Conservation (phyloP, 176 grass and related monocot genomes). For the Melocanna baccifera region DNA sequence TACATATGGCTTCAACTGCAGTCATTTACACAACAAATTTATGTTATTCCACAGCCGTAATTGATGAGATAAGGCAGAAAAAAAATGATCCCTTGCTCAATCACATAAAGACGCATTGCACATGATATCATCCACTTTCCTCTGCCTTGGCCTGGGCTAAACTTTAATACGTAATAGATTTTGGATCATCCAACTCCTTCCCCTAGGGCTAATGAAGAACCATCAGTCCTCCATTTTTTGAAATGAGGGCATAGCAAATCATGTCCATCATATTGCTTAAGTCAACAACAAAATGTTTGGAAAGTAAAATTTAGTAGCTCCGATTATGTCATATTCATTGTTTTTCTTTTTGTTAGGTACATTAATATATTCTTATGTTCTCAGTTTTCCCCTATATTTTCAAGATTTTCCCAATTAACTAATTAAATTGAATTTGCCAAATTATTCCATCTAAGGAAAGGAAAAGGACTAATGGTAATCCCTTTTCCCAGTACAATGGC, state of each 20-base stretch:
- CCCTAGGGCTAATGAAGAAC: background rate
- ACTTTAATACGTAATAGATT: constrained; percentile 7
- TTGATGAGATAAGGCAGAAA: background rate
- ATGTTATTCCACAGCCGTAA: background rate
- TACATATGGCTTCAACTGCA: constrained; percentile 86
- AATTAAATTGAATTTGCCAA: too few species aligned
- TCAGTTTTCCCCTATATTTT: too few species aligned
- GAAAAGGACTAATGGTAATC: background rate
- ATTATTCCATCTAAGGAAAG: too few species aligned
- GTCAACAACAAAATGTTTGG: background rate
- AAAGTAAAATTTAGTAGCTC: background rate
- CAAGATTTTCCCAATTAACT: too few species aligned
- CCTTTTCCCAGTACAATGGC: background rate
- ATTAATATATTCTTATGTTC: background rate
- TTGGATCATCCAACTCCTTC: background rate
- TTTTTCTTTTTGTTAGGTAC: background rate
- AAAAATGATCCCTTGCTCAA: background rate
- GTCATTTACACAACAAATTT: constrained; percentile 14
- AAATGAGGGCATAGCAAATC: background rate
- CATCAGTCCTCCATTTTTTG: background rate
- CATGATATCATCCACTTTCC: background rate
- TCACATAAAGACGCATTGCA: background rate
- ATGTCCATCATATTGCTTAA: background rate
- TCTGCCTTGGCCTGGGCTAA: background rate
- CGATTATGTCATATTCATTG: background rate